phyloP scores from a whole-genome alignment of 805 yeast genomes.

The Wickerhamiella dianesei region DNA sequence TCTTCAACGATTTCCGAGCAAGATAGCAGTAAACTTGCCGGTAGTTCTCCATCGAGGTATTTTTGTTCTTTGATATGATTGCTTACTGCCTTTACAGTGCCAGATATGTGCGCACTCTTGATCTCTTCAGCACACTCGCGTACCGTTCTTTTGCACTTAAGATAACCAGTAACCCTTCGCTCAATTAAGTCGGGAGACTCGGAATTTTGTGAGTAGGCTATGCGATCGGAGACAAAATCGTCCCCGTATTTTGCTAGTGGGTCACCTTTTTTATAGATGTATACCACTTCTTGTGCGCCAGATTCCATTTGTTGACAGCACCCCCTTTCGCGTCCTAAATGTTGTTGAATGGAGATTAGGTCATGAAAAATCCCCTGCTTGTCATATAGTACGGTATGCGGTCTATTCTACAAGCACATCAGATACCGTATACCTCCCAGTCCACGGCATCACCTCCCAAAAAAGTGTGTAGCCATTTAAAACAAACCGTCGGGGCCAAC shows the following conservation, averaged over 20 bases:
- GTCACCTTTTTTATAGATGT: not conserved
- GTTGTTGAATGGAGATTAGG: conserved; percentile 34
- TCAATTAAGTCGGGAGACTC: not conserved
- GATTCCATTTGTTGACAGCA: too few species aligned
- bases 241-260: not conserved
- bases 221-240: not conserved
- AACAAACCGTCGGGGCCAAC: too few species aligned
- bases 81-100: not conserved
- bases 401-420: too few species aligned
- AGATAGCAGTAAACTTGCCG: conserved; percentile 5
- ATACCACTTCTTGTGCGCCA: not conserved
- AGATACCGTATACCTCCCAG: too few species aligned
- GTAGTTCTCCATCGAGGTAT: not conserved
- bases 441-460: too few species aligned
- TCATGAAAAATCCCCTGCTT: conserved; percentile 46
- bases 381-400: conserved; percentile 38
- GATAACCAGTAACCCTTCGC: not conserved
- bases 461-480: too few species aligned
- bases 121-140: not conserved
- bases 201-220: not conserved
- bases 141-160: not conserved
- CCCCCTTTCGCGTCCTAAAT: too few species aligned
- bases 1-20: conserved; percentile 17
- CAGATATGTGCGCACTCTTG: not conserved
- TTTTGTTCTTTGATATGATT: conserved; percentile 1